Evolutionary conservation across 768 basidiomycete genomes (phyloP).

Genomic region (Lactarius akahatsu): DNA sequence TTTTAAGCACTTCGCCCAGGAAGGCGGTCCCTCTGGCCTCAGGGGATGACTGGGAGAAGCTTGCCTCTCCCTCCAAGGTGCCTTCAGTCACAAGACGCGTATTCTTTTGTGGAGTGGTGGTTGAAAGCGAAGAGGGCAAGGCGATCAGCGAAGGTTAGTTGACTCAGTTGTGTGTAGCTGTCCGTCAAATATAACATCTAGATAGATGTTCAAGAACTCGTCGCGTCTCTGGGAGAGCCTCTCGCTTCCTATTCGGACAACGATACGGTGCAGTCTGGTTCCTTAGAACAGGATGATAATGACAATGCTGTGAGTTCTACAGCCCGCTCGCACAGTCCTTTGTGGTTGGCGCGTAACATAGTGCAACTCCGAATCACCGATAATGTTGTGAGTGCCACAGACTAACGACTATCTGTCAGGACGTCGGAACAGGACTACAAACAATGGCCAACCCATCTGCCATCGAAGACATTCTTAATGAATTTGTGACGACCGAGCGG

Average conservation of each 20-base stretch:
- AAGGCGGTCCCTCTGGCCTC: slow-evolving; percentile 72
- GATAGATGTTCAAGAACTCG: slow-evolving; percentile 38
- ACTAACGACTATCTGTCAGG: slow-evolving; percentile 7
- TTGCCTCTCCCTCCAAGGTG: slow-evolving; percentile 37
- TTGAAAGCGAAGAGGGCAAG: slow-evolving; percentile 75
- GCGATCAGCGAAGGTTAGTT: slow-evolving; percentile 64
- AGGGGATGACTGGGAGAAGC: slow-evolving; percentile 58
- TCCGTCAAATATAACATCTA: neutral
- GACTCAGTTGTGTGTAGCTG: neutral
- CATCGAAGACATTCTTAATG: slow-evolving; percentile 73
- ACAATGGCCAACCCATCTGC: slow-evolving; percentile 63
- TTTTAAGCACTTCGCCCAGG: slow-evolving; percentile 65
- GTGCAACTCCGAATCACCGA: neutral
- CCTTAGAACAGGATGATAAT: slow-evolving; percentile 37
- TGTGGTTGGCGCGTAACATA: neutral
- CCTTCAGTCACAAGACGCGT: slow-evolving; percentile 67
- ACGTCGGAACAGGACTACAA: slow-evolving; percentile 45
- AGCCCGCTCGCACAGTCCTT: neutral
- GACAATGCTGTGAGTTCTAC: slow-evolving; percentile 32
- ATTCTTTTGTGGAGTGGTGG: slow-evolving; percentile 87
- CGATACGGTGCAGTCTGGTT: slow-evolving; percentile 44
- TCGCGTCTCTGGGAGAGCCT: slow-evolving; percentile 72
- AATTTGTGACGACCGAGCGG: slow-evolving; percentile 85
- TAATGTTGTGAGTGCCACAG: neutral
- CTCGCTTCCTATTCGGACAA: slow-evolving; percentile 51